A percentile compares a stretch with the other conserved stretches of the same genome.
These are phyloP conservation scores for Linum usitatissimum DNA, from an alignment of 345 rosid species.

Conservation along the genomic window DNA sequence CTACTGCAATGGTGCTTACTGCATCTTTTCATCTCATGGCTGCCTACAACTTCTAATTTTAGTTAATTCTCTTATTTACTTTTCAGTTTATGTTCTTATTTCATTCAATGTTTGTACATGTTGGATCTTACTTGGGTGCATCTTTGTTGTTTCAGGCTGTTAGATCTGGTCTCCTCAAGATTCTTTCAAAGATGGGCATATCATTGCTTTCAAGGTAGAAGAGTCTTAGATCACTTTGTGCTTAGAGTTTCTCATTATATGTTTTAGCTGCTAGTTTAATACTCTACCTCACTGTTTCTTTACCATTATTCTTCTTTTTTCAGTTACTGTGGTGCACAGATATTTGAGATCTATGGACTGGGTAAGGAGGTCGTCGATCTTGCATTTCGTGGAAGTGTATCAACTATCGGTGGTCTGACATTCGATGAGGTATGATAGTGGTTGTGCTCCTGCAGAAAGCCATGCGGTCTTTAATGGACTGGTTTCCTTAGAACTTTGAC, in stretches of 20 bases:
- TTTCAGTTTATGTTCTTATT: too few species aligned
- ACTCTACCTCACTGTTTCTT: constrained; percentile 3
- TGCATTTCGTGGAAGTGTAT: constrained; percentile 81
- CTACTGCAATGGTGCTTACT: neutral
- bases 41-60: too few species aligned
- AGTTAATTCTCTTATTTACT: too few species aligned
- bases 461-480: neutral
- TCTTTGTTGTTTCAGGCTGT: constrained; percentile 58
- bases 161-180: constrained; percentile 84
- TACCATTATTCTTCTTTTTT: constrained; percentile 25
- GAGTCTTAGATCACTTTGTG: constrained; percentile 10
- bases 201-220: constrained; percentile 87
- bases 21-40: neutral
- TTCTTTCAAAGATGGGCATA: constrained; percentile 98
- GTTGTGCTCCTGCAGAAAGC: neutral
- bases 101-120: neutral
- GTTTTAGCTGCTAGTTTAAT: neutral
- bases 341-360: constrained; percentile 93
- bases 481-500: too few species aligned
- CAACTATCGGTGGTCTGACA: constrained; percentile 78
- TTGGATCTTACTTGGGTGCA: neutral
- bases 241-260: neutral
- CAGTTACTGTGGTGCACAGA: constrained; percentile 98
- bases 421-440: constrained; percentile 64
- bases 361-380: constrained; percentile 76